These are phyloP conservation scores for Rhytidhysteron rufulum DNA, from an alignment of 2,329 filamentous ascomycete species.

Conservation along the genomic window DNA sequence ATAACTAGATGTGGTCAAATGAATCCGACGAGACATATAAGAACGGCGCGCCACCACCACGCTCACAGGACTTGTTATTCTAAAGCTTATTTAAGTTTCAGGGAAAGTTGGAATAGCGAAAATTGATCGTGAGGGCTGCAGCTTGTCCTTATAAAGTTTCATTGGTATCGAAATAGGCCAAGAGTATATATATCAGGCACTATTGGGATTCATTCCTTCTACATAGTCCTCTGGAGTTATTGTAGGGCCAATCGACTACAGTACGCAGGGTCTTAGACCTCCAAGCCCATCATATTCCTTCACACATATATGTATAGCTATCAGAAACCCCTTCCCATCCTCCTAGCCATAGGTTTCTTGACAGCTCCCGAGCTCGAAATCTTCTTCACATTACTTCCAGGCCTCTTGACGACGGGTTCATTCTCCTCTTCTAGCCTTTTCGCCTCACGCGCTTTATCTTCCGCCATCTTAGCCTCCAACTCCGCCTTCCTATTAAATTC, in stretches of 20 bases:
- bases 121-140: not conserved
- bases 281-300: not conserved
- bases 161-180: too few relatives aligned
- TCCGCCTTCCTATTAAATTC: slow-evolving; percentile 93
- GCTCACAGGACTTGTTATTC: slow-evolving; percentile 36
- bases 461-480: slow-evolving; percentile 87
- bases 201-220: too few relatives aligned
- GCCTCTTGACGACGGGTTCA: slow-evolving; percentile 24
- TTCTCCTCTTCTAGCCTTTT: slow-evolving; percentile 42
- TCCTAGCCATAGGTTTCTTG: slow-evolving; percentile 34
- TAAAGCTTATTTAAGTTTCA: slow-evolving; percentile 1
- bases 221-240: too few relatives aligned
- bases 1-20: slow-evolving; percentile 37
- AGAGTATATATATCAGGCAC: not conserved
- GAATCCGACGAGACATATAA: slow-evolving; percentile 40
- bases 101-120: slow-evolving; percentile 4
- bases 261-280: too few relatives aligned
- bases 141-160: too few relatives aligned
- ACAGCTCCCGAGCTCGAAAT: slow-evolving; percentile 34
- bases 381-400: slow-evolving; percentile 25
- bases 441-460: slow-evolving; percentile 70
- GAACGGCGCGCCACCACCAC: slow-evolving; percentile 50
- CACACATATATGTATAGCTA: too few relatives aligned
- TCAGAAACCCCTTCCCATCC: slow-evolving; percentile 23
- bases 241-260: too few relatives aligned